These are phyloP conservation scores for Myxozyma nipponensis DNA, from an alignment of 805 yeast species.

Conservation along the genomic window DNA sequence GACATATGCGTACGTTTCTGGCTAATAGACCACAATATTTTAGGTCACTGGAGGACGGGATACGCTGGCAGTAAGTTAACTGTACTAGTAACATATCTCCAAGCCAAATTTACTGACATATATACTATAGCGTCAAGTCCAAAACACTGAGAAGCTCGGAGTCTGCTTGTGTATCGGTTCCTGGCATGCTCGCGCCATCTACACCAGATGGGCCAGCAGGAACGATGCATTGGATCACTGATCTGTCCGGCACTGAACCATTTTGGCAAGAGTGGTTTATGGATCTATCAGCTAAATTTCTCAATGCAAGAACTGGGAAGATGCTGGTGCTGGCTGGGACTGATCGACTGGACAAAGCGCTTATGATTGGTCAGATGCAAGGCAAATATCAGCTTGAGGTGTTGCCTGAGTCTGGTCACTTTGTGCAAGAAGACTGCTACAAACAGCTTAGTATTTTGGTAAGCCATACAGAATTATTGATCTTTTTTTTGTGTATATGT, in stretches of 20 bases:
- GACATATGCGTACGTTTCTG: slow-evolving; percentile 64
- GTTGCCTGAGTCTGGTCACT: slow-evolving; percentile 81
- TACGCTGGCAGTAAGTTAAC: slow-evolving; percentile 63
- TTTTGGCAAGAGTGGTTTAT: slow-evolving; percentile 82
- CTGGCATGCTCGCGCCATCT: slow-evolving; percentile 49
- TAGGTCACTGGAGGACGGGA: slow-evolving; percentile 50
- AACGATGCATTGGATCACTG: slow-evolving; percentile 55
- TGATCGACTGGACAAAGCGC: slow-evolving; percentile 76
- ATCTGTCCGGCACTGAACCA: slow-evolving; percentile 55
- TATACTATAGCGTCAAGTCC: slow-evolving; percentile 39
- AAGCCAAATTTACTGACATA: too few relatives aligned
- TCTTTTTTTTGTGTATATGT: too few relatives aligned
- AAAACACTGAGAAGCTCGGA: slow-evolving; percentile 50
- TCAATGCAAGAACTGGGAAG: slow-evolving; percentile 54
- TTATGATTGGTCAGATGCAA: slow-evolving; percentile 97
- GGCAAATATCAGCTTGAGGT: slow-evolving; percentile 87
- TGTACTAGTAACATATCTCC: too few relatives aligned
- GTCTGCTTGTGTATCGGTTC: slow-evolving; percentile 77
- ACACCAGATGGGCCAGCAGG: slow-evolving; percentile 30
- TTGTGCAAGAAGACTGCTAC: slow-evolving; percentile 90
- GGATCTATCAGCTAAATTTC: slow-evolving; percentile 56
- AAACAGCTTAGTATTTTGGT: slow-evolving; percentile 49
- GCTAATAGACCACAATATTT: slow-evolving; percentile 62
- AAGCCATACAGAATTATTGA: neutral
- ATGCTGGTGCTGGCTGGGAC: slow-evolving; percentile 81